Percentiles rank a stretch among this genome's conserved stretches.
Conservation (phyloP, 208 protist species). For the Polymyxa betae region DNA sequence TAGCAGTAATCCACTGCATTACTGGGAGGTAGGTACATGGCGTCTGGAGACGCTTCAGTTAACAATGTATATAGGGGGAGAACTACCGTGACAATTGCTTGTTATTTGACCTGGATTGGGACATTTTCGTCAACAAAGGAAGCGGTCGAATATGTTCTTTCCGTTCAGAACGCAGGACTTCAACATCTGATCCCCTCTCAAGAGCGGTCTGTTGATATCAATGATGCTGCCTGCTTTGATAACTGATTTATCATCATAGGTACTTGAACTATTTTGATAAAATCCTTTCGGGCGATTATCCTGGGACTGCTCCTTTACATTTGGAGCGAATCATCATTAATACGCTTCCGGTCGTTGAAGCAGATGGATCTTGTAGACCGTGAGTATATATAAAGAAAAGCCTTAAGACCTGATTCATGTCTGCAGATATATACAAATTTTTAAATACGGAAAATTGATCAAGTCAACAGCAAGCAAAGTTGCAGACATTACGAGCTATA, state of each 20-base stretch:
- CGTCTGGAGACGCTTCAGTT: neutral
- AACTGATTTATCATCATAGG: constrained; percentile 6
- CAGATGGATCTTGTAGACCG: constrained; percentile 19
- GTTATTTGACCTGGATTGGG: constrained; percentile 36
- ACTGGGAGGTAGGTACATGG: neutral
- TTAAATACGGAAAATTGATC: constrained; percentile 27
- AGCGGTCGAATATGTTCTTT: neutral
- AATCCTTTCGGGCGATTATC: neutral
- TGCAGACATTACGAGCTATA: neutral
- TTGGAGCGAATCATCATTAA: constrained; percentile 40
- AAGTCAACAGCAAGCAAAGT: neutral
- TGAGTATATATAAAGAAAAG: neutral
- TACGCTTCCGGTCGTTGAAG: neutral
- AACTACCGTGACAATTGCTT: neutral
- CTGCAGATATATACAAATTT: constrained; percentile 20
- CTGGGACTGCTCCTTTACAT: neutral
- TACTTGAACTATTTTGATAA: constrained; percentile 1
- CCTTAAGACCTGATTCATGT: neutral
- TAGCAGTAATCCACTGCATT: constrained; percentile 5
- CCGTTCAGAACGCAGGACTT: neutral
- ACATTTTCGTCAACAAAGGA: neutral
- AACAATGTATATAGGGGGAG: neutral
- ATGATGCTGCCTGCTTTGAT: neutral
- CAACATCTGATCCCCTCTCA: constrained; percentile 1
- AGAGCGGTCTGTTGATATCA: neutral